Evolutionary conservation across 768 basidiomycete genomes (phyloP).

Genomic region (Glaciozyma martinii): DNA sequence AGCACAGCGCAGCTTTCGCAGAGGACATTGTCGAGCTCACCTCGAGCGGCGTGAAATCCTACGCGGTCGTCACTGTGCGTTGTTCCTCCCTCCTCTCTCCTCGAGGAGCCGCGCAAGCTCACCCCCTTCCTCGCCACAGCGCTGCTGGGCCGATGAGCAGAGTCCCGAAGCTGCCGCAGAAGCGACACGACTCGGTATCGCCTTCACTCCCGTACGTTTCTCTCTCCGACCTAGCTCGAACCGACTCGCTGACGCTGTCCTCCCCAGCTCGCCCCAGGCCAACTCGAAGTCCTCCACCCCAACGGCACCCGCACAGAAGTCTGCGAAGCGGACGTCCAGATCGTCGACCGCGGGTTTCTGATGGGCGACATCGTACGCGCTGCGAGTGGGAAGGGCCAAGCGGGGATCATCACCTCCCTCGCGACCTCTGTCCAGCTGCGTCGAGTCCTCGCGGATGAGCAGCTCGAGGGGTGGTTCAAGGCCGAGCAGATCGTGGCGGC

Average conservation of each 20-base stretch:
- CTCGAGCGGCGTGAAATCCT: neutral
- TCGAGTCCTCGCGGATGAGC: conserved; percentile 13
- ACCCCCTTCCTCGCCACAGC: neutral
- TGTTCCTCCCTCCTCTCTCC: neutral
- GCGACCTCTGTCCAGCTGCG: conserved; percentile 8
- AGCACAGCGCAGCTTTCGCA: conserved; percentile 5
- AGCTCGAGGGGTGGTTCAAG: conserved; percentile 8
- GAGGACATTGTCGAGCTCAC: conserved; percentile 19
- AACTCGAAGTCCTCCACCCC: conserved; percentile 24
- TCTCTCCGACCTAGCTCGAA: neutral
- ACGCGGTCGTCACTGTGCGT: conserved; percentile 23
- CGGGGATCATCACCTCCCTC: conserved; percentile 12
- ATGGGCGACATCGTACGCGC: conserved; percentile 21
- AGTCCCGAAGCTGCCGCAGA: conserved; percentile 15
- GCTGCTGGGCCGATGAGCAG: conserved; percentile 31
- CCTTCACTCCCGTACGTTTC: conserved; percentile 14
- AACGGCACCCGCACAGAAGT: conserved; percentile 9
- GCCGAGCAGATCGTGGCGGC: conserved; percentile 11
- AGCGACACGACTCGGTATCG: conserved; percentile 15
- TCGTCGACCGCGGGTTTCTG: conserved; percentile 28
- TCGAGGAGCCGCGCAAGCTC: neutral
- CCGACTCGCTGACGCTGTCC: neutral
- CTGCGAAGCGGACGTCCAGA: neutral
- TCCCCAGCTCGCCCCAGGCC: conserved; percentile 17
- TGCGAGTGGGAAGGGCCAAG: neutral